Percentiles rank a stretch among this genome's conserved stretches.
Conservation (phyloP, 495 filamentous ascomycete genomes). For the Penicillium pancosmium region DNA sequence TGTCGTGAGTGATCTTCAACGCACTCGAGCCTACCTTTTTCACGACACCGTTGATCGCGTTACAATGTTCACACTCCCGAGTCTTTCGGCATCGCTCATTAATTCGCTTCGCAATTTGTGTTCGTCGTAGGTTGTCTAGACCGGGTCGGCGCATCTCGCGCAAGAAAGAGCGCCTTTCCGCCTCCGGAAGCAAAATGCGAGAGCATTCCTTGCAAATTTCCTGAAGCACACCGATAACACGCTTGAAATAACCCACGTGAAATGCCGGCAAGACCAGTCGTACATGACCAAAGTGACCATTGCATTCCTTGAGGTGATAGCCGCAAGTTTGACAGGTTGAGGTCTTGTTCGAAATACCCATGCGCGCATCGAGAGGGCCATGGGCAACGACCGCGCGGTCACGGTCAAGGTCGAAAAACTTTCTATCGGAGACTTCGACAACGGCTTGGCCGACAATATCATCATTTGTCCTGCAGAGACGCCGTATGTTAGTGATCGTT, state of each 20-base stretch:
- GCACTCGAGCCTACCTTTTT: slow-evolving; percentile 77
- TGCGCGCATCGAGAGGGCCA: slow-evolving; percentile 81
- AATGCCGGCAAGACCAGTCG: slow-evolving; percentile 87
- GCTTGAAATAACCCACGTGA: slow-evolving; percentile 93
- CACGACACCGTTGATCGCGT: slow-evolving; percentile 81
- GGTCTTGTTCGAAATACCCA: slow-evolving; percentile 85
- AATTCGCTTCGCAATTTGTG: slow-evolving; percentile 80
- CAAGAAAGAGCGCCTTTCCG: slow-evolving; percentile 70
- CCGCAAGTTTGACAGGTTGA: slow-evolving; percentile 81
- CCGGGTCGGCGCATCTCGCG: slow-evolving; percentile 77
- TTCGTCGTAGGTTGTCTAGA: slow-evolving; percentile 82
- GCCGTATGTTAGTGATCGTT: slow-evolving; percentile 26
- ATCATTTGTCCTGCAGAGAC: slow-evolving; percentile 68
- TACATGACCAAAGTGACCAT: slow-evolving; percentile 94
- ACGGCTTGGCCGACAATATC: slow-evolving; percentile 94
- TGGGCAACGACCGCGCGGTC: slow-evolving; percentile 69
- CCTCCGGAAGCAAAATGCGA: slow-evolving; percentile 75
- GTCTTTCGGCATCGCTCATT: slow-evolving; percentile 86
- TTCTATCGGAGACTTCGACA: slow-evolving; percentile 85
- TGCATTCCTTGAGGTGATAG: slow-evolving; percentile 73
- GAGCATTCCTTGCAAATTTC: slow-evolving; percentile 84
- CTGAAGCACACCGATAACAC: slow-evolving; percentile 84
- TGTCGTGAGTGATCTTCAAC: slow-evolving; percentile 92
- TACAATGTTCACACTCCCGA: slow-evolving; percentile 74
- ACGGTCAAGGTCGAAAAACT: slow-evolving; percentile 83